Conservation (phyloP, 169 alveolate species). For the Plasmodium billcollinsi region DNA sequence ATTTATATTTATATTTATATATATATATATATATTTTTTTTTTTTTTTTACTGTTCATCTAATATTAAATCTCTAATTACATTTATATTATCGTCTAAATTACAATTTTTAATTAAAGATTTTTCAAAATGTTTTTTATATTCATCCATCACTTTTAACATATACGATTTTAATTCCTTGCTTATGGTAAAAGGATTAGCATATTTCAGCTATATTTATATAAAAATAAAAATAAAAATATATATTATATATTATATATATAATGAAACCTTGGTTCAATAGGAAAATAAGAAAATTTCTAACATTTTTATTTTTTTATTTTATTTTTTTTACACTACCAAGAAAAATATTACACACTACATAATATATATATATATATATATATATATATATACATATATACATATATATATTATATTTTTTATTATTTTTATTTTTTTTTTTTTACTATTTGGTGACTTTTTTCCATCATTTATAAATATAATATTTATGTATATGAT, state of each 20-base stretch:
- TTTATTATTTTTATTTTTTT: constrained; percentile 6
- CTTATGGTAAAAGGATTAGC: constrained; percentile 49
- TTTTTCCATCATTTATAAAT: constrained; percentile 45
- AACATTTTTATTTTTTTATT: too few relatives aligned
- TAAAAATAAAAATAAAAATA: neutral
- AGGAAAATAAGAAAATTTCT: too few relatives aligned
- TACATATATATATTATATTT: neutral
- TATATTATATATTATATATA: neutral
- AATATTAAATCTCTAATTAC: constrained; percentile 36
- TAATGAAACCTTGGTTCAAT: neutral
- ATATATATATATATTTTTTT: too few relatives aligned
- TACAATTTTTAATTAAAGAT: constrained; percentile 40
- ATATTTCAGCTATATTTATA: constrained; percentile 50
- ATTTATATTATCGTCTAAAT: constrained; percentile 53
- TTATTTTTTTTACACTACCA: too few relatives aligned
- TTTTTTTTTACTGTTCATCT: constrained; percentile 45
- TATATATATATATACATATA: too few relatives aligned
- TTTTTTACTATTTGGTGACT: constrained; percentile 66
- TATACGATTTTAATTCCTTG: constrained; percentile 54
- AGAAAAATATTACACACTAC: too few relatives aligned
- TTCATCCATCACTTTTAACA: constrained; percentile 63
- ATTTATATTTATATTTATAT: too few relatives aligned
- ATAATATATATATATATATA: too few relatives aligned
- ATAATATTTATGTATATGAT: too few relatives aligned
- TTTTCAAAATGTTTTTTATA: constrained; percentile 49